These are phyloP conservation scores for Leccinum arenicola DNA, from an alignment of 768 basidiomycete genomes.

Conservation along the genomic window DNA sequence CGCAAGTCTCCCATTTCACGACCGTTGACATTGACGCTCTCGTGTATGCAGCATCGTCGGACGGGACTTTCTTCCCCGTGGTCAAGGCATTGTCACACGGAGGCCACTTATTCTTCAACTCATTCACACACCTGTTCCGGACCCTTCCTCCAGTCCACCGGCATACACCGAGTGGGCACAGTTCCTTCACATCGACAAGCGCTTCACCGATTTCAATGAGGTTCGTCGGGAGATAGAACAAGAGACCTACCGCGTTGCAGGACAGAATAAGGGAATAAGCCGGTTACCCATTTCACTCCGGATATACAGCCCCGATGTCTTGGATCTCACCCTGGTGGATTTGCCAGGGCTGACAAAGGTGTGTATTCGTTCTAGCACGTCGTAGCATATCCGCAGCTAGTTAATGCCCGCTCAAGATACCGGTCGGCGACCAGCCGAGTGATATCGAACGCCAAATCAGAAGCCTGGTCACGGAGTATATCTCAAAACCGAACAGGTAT, in stretches of 20 bases:
- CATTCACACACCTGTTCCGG: slow-evolving; percentile 79
- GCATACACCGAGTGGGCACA: slow-evolving; percentile 86
- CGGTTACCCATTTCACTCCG: slow-evolving; percentile 93
- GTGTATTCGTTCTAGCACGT: slow-evolving; percentile 18
- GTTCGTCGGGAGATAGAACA: slow-evolving; percentile 96
- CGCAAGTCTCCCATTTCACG: slow-evolving; percentile 2
- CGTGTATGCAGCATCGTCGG: slow-evolving; percentile 78
- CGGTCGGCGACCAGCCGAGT: slow-evolving; percentile 95
- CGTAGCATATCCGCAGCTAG: not conserved
- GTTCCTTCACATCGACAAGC: slow-evolving; percentile 94
- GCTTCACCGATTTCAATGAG: slow-evolving; percentile 94
- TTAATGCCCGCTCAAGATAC: slow-evolving; percentile 54
- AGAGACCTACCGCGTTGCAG: slow-evolving; percentile 95
- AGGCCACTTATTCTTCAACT: slow-evolving; percentile 94
- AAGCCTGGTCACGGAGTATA: slow-evolving; percentile 91
- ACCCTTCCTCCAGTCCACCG: slow-evolving; percentile 41
- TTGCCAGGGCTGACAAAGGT: slow-evolving; percentile 96
- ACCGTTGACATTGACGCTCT: not conserved
- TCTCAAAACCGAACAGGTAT: slow-evolving; percentile 94
- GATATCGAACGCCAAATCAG: slow-evolving; percentile 98
- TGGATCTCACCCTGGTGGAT: slow-evolving; percentile 96
- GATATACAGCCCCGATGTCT: slow-evolving; percentile 93
- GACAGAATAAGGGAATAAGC: slow-evolving; percentile 98
- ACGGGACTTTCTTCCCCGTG: slow-evolving; percentile 83
- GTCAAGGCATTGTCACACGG: slow-evolving; percentile 93